Conservation (phyloP, 176 grass and related monocot genomes). For the Phoenix roebelenii region DNA sequence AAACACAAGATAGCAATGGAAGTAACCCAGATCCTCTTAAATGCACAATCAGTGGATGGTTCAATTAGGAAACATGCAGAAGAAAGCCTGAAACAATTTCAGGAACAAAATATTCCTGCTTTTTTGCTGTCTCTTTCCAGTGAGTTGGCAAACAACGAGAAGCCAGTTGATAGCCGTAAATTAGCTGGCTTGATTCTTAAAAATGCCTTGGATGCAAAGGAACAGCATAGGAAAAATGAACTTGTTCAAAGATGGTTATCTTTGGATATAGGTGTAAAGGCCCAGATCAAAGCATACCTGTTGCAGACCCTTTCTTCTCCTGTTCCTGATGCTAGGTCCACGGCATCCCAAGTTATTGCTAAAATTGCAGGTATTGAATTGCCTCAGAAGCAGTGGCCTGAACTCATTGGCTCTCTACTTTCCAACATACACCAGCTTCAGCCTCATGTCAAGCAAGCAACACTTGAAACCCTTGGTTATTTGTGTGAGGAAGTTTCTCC, state of each 20-base stretch:
- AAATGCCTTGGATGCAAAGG: constrained; percentile 15
- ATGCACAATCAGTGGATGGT: constrained; percentile 8
- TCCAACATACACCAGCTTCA: constrained; percentile 12
- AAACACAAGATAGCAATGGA: neutral
- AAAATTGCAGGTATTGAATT: constrained; percentile 9
- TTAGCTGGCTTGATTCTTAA: constrained; percentile 14
- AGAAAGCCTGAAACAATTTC: constrained; percentile 14
- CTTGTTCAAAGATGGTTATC: constrained; percentile 16
- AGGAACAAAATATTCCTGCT: constrained; percentile 4
- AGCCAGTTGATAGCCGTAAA: constrained; percentile 16
- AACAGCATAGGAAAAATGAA: constrained; percentile 8
- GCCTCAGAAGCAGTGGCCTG: constrained; percentile 14
- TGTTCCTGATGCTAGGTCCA: constrained; percentile 12
- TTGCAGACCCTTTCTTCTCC: constrained; percentile 12
- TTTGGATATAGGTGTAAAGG: neutral
- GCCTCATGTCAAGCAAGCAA: constrained; percentile 10
- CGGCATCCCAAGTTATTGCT: constrained; percentile 15
- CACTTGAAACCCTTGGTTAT: constrained; percentile 17
- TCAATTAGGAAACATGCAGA: constrained; percentile 13
- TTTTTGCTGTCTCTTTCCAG: constrained; percentile 14
- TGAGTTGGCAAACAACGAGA: constrained; percentile 11
- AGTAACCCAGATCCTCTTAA: constrained; percentile 14
- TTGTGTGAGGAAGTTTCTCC: constrained; percentile 18
- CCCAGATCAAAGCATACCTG: constrained; percentile 12
- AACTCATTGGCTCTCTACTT: constrained; percentile 1